Conservation (phyloP, 441 rosid species). For the Geranium incanum region DNA sequence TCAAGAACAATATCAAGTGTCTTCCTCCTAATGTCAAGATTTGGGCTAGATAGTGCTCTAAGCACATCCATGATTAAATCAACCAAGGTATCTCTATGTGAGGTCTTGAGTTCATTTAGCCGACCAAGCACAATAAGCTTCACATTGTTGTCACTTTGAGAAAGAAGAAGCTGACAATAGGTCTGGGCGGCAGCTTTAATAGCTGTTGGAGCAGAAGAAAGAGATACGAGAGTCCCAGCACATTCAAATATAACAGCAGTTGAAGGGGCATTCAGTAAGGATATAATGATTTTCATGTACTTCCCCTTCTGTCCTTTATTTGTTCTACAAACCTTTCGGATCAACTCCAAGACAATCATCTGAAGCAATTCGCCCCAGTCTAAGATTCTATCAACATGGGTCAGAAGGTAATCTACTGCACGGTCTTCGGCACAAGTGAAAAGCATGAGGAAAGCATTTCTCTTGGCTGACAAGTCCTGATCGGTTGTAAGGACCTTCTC, state of each 20-base stretch:
- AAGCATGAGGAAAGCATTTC: slow-evolving; percentile 93
- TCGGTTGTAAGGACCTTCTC: slow-evolving; percentile 37
- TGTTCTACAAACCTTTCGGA: slow-evolving; percentile 79
- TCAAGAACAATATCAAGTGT: slow-evolving; percentile 79
- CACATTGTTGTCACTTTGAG: slow-evolving; percentile 90
- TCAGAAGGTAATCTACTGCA: slow-evolving; percentile 63
- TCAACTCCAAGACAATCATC: slow-evolving; percentile 86
- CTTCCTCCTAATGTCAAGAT: slow-evolving; percentile 73
- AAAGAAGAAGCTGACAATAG: slow-evolving; percentile 77
- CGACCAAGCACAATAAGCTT: slow-evolving; percentile 87
- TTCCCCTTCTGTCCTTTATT: slow-evolving; percentile 71
- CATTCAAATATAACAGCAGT: slow-evolving; percentile 82
- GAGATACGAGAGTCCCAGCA: slow-evolving; percentile 78
- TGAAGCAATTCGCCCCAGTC: slow-evolving; percentile 90
- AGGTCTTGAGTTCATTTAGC: slow-evolving; percentile 66
- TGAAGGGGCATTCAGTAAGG: slow-evolving; percentile 74
- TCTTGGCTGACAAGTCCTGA: slow-evolving; percentile 75
- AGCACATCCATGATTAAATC: slow-evolving; percentile 89
- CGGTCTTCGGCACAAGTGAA: slow-evolving; percentile 78
- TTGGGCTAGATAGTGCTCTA: slow-evolving; percentile 82
- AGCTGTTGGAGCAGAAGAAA: slow-evolving; percentile 88
- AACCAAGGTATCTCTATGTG: slow-evolving; percentile 77
- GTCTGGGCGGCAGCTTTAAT: slow-evolving; percentile 80
- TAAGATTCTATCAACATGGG: slow-evolving; percentile 61
- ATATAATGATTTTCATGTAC: slow-evolving; percentile 76